A percentile compares a stretch with the other conserved stretches of the same genome.
phyloP scores from a whole-genome alignment of 1,284 basidiomycete species.

The Earliella scabrosa region DNA sequence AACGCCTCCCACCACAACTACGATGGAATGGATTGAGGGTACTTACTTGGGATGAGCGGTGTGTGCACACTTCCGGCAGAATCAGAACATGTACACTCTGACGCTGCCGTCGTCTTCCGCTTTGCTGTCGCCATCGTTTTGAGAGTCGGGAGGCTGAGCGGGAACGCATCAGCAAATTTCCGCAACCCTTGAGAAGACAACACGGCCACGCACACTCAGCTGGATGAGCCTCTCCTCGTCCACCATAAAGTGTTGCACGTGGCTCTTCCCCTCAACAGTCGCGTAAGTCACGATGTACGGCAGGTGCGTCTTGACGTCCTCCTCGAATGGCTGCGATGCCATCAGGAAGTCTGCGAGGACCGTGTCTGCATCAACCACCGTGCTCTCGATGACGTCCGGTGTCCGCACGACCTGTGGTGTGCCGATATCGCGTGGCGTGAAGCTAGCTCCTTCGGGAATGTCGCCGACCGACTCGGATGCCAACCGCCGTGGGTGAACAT shows the following conservation, averaged over 20 bases:
- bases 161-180: neutral
- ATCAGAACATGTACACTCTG: constrained; percentile 7
- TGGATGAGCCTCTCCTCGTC: constrained; percentile 18
- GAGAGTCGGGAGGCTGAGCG: neutral
- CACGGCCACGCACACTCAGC: constrained; percentile 3
- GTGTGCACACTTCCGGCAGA: neutral
- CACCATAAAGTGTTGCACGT: constrained; percentile 13
- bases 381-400: neutral
- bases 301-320: constrained; percentile 12
- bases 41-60: neutral
- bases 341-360: neutral
- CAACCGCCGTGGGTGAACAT: constrained; percentile 32
- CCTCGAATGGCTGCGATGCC: constrained; percentile 9
- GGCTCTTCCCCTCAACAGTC: neutral
- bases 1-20: too few relatives aligned
- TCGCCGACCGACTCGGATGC: neutral
- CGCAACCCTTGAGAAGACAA: neutral
- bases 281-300: constrained; percentile 11
- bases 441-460: neutral
- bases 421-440: neutral
- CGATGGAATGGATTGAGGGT: neutral
- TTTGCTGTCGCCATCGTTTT: neutral
- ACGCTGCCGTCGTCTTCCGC: neutral
- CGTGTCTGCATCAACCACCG: neutral
- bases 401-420: neutral